Evolutionary conservation across 441 rosid genomes (phyloP).

Genomic region (Euphorbia schlechtendalii): DNA sequence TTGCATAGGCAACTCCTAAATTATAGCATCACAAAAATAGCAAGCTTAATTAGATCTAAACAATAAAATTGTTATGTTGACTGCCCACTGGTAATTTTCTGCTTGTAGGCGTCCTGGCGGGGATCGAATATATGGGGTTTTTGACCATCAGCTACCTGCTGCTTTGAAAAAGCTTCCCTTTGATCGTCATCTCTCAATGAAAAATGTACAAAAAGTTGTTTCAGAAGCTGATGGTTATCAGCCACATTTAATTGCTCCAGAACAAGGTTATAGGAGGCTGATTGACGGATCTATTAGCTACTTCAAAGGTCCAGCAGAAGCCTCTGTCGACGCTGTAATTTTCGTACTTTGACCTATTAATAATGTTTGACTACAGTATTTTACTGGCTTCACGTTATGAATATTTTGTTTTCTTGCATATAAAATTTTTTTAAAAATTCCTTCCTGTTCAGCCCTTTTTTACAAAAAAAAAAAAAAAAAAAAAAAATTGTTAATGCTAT

Average conservation of each 20-base stretch:
- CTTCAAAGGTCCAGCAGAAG: constrained; percentile 99
- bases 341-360: constrained; percentile 25
- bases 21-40: neutral
- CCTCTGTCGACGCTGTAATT: constrained; percentile 91
- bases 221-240: constrained; percentile 99
- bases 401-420: neutral
- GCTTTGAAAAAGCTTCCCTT: constrained; percentile 94
- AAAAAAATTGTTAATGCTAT: no score
- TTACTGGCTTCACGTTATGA: neutral
- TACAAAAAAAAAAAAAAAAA: no score
- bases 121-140: constrained; percentile 90
- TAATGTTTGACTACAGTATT: no score
- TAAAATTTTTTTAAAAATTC: no score
- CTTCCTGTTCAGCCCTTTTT: no score
- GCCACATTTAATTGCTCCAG: no score
- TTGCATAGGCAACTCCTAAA: neutral
- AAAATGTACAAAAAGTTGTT: constrained; percentile 92
- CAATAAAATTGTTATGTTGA: neutral
- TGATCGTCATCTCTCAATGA: constrained; percentile 82
- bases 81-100: neutral
- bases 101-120: constrained; percentile 91
- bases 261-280: constrained; percentile 90
- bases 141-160: constrained; percentile 96
- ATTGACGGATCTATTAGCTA: constrained; percentile 93
- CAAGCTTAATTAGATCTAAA: neutral